These are phyloP conservation scores for Hansfordia pulvinata DNA, from an alignment of 2,329 filamentous ascomycete genomes.

Conservation along the genomic window DNA sequence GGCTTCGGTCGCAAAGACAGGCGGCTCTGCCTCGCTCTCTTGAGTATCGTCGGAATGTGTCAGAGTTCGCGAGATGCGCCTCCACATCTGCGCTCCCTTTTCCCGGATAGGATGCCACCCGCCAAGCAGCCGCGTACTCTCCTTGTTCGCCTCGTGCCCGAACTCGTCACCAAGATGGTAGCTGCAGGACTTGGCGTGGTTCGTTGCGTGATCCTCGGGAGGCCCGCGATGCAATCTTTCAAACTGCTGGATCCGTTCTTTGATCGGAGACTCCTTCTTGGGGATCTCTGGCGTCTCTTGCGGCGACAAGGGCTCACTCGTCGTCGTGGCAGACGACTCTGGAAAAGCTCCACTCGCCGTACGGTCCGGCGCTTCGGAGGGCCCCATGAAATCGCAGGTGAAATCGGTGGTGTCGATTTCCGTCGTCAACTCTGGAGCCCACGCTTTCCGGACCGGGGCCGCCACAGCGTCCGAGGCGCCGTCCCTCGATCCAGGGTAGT, in stretches of 20 bases:
- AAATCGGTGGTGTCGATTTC: slow-evolving; percentile 15
- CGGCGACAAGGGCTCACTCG: neutral
- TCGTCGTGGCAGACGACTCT: slow-evolving; percentile 2
- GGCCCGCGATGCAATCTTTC: slow-evolving; percentile 11
- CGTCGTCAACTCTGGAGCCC: slow-evolving; percentile 13
- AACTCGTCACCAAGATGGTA: slow-evolving; percentile 1
- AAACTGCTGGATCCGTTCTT: slow-evolving; percentile 14
- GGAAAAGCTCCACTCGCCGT: neutral
- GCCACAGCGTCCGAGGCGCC: too few relatives aligned
- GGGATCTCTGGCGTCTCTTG: neutral
- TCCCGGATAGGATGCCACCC: slow-evolving; percentile 11
- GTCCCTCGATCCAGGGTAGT: slow-evolving; percentile 1
- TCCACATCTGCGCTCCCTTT: slow-evolving; percentile 12
- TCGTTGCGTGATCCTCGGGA: neutral
- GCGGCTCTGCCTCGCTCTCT: too few relatives aligned
- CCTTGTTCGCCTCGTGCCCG: slow-evolving; percentile 2
- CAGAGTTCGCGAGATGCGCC: slow-evolving; percentile 15
- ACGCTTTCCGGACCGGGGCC: too few relatives aligned
- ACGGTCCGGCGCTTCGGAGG: slow-evolving; percentile 2
- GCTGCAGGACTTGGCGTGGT: slow-evolving; percentile 4
- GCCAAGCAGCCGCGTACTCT: slow-evolving; percentile 3
- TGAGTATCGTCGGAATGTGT: slow-evolving; percentile 9
- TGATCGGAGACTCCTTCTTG: slow-evolving; percentile 14
- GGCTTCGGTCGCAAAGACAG: too few relatives aligned
- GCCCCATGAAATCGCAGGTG: slow-evolving; percentile 11